A percentile compares a stretch with the other conserved stretches of the same genome.
Conservation (phyloP, 1,284 basidiomycete genomes). For the Apiotrichum brassicae region DNA sequence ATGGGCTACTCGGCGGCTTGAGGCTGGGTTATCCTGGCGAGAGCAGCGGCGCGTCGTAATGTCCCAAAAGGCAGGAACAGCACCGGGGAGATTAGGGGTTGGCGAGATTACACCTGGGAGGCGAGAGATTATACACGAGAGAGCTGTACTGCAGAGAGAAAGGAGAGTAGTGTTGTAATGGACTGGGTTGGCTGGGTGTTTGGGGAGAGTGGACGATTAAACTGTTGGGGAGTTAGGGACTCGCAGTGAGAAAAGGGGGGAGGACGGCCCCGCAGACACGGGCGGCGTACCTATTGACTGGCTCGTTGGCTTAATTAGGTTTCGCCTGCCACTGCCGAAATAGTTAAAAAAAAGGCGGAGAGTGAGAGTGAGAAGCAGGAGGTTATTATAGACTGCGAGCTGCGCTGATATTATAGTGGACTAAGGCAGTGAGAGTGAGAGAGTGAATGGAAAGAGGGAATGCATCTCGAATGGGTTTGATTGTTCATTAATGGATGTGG, state of each 20-base stretch:
- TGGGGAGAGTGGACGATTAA: background rate
- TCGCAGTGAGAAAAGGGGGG: background rate
- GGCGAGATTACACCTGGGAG: too few species aligned
- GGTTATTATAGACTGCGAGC: background rate
- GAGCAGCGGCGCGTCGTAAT: too few species aligned
- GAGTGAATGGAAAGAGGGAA: background rate
- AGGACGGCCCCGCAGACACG: too few species aligned
- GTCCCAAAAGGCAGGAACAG: too few species aligned
- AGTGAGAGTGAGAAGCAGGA: background rate
- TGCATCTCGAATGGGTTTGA: background rate
- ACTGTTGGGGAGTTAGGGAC: conserved; percentile 1
- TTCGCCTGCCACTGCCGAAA: too few species aligned
- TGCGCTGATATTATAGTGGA: too few species aligned
- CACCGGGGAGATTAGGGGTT: too few species aligned
- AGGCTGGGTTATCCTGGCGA: too few species aligned
- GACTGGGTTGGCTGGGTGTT: background rate
- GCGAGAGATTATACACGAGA: too few species aligned
- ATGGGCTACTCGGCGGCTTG: too few species aligned
- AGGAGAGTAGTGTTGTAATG: background rate
- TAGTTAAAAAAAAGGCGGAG: background rate
- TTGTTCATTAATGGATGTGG: background rate
- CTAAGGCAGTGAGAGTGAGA: background rate
- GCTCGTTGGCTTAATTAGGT: too few species aligned
- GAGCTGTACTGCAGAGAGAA: background rate
- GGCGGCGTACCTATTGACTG: too few species aligned